These are phyloP conservation scores for Avena sativa DNA, from an alignment of 176 grass and related monocot genomes.

Conservation along the genomic window DNA sequence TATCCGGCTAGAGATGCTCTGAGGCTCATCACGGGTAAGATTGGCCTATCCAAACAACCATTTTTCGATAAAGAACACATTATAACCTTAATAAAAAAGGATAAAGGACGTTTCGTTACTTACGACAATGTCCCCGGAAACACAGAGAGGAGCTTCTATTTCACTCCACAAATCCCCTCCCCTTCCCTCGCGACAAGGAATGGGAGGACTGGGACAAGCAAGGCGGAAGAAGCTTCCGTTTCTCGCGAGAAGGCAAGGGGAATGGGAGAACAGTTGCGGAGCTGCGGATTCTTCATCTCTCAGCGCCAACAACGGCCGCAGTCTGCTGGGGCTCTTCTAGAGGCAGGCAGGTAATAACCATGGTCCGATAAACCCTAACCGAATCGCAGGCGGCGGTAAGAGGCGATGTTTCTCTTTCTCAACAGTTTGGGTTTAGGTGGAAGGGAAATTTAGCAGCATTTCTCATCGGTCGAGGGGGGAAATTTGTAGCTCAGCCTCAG, in stretches of 20 bases:
- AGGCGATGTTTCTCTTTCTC: not conserved
- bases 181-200: not conserved
- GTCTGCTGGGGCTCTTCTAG: not conserved
- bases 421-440: not conserved
- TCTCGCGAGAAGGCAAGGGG: not conserved
- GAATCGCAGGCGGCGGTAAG: not conserved
- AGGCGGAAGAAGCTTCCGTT: not conserved
- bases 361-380: not conserved
- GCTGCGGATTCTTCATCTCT: not conserved
- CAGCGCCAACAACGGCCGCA: not conserved
- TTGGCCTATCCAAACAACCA: no score
- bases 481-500: not conserved
- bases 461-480: not conserved
- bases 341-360: no score
- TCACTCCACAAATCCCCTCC: not conserved
- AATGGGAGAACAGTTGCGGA: not conserved
- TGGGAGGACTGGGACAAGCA: not conserved
- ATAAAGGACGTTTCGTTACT: no score
- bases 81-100: no score
- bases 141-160: not conserved
- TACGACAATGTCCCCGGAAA: no score
- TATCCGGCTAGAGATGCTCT: no score
- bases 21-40: no score
- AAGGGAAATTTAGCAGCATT: not conserved
- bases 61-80: no score